These are phyloP conservation scores for Fusarium mangiferae DNA, from an alignment of 2,329 filamentous ascomycete species.

Conservation along the genomic window DNA sequence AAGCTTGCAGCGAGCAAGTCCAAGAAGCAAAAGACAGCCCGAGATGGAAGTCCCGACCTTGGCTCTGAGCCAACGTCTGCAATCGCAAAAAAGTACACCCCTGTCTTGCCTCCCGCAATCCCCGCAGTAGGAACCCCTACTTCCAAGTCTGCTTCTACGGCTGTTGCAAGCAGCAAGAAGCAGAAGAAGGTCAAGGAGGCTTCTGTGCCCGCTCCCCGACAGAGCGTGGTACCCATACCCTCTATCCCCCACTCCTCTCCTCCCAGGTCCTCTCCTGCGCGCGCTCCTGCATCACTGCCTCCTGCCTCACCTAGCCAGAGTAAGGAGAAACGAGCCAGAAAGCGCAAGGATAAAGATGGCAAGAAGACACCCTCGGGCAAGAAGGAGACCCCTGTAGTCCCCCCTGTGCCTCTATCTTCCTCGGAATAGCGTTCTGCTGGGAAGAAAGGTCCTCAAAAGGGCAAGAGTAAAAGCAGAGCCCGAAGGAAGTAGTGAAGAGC, in stretches of 20 bases:
- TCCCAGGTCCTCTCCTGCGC: conserved; percentile 40
- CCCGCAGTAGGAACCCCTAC: conserved; percentile 43
- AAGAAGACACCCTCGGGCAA: conserved; percentile 38
- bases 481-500: neutral
- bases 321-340: conserved; percentile 47
- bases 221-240: conserved; percentile 50
- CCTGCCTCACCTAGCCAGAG: conserved; percentile 34
- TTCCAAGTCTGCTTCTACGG: conserved; percentile 37
- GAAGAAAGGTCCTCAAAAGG: conserved; percentile 1
- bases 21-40: conserved; percentile 53
- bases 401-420: conserved; percentile 34
- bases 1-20: conserved; percentile 53
- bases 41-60: conserved; percentile 49
- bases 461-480: neutral
- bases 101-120: conserved; percentile 47
- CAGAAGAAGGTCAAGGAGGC: conserved; percentile 47
- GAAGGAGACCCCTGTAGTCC: conserved; percentile 44
- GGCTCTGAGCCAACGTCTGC: conserved; percentile 45
- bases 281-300: conserved; percentile 19
- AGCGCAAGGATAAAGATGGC: conserved; percentile 44
- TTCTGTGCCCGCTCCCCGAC: conserved; percentile 43
- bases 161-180: conserved; percentile 41
- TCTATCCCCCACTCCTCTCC: conserved; percentile 48
- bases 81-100: conserved; percentile 47
- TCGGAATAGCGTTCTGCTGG: conserved; percentile 37